phyloP scores from a whole-genome alignment of 1,139 yeast genomes.

The Pichia norvegensis region DNA sequence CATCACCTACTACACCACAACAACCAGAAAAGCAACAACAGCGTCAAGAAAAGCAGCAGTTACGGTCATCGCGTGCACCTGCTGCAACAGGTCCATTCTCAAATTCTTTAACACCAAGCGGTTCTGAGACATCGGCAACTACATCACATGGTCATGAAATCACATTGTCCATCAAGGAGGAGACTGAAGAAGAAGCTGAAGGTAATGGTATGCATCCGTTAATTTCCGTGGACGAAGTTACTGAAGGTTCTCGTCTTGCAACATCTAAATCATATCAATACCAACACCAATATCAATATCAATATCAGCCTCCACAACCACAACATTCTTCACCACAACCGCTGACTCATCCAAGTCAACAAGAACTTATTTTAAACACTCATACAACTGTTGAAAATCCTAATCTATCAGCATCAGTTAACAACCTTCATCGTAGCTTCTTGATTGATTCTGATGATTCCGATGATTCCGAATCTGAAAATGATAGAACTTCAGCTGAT shows the following conservation, averaged over 20 bases:
- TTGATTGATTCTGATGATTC: slow-evolving; percentile 10
- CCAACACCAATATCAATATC: background rate
- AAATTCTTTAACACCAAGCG: background rate
- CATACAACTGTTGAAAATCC: background rate
- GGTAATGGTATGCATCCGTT: background rate
- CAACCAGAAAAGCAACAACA: background rate
- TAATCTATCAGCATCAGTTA: background rate
- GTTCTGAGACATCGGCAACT: background rate
- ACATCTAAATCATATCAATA: background rate
- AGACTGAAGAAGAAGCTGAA: background rate
- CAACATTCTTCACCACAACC: background rate
- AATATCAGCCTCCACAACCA: too few relatives aligned
- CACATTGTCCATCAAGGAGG: background rate
- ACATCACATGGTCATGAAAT: background rate
- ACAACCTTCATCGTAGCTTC: background rate
- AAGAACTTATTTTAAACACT: background rate
- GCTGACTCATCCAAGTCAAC: background rate
- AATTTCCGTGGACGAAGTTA: background rate
- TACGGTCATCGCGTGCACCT: background rate
- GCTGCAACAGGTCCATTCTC: background rate
- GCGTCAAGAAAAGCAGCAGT: background rate
- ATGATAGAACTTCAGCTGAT: slow-evolving; percentile 9
- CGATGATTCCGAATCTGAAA: slow-evolving; percentile 15
- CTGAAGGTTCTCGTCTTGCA: background rate
- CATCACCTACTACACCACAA: slow-evolving; percentile 1